Conservation (phyloP, 1,139 yeast species). For the Torulaspora pretoriensis region DNA sequence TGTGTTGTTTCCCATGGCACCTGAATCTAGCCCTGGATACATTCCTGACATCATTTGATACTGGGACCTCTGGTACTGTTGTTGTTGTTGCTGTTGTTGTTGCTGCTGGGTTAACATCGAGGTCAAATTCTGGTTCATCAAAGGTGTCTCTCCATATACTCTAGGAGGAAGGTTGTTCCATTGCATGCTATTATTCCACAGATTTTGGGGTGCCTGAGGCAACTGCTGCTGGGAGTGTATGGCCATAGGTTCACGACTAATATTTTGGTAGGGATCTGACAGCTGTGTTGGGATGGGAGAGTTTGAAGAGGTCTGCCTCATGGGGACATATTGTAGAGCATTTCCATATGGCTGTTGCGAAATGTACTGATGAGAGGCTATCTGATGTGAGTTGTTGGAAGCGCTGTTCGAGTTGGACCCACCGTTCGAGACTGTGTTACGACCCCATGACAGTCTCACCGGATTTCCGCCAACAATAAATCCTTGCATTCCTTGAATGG, state of each 20-base stretch:
- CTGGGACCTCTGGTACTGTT: slow-evolving; percentile 16
- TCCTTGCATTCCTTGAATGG: slow-evolving; percentile 90
- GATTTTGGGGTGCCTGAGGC: slow-evolving; percentile 7
- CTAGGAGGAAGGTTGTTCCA: slow-evolving; percentile 11
- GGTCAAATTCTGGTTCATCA: slow-evolving; percentile 4
- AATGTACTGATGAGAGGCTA: slow-evolving; percentile 9
- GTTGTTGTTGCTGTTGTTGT: slow-evolving; percentile 13
- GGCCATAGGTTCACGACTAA: slow-evolving; percentile 6
- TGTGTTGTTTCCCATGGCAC: slow-evolving; percentile 1
- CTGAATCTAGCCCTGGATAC: slow-evolving; percentile 4
- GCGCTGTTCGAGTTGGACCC: slow-evolving; percentile 13
- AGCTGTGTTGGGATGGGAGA: slow-evolving; percentile 12
- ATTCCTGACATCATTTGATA: slow-evolving; percentile 11
- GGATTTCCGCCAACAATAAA: slow-evolving; percentile 83
- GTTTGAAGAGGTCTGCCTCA: slow-evolving; percentile 10
- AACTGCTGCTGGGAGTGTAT: slow-evolving; percentile 5
- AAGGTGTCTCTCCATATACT: slow-evolving; percentile 7
- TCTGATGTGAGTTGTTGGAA: slow-evolving; percentile 3
- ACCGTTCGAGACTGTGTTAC: slow-evolving; percentile 35
- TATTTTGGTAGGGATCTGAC: slow-evolving; percentile 12
- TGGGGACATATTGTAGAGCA: slow-evolving; percentile 9
- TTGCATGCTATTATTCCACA: slow-evolving; percentile 9
- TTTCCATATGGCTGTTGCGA: slow-evolving; percentile 9
- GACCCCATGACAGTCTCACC: slow-evolving; percentile 87
- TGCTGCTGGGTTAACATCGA: slow-evolving; percentile 12